phyloP scores from a whole-genome alignment of 2,329 filamentous ascomycete species.

The Hypomyces perniciosus region DNA sequence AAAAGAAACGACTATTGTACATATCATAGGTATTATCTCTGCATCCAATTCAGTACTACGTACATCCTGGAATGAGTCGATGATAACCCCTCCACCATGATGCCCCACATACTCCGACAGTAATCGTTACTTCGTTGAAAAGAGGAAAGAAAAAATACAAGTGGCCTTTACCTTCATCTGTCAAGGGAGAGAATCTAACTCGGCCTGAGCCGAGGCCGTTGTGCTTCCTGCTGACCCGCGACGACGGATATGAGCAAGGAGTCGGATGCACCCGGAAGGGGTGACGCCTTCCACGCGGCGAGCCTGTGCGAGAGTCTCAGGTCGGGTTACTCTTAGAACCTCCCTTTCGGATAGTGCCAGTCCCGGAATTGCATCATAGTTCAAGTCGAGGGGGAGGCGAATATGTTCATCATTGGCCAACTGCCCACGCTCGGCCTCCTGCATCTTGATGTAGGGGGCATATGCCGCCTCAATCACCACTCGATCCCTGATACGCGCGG shows the following conservation, averaged over 20 bases:
- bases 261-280: constrained; percentile 50
- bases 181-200: not conserved
- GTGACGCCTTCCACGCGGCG: constrained; percentile 76
- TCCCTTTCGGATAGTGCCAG: constrained; percentile 75
- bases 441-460: constrained; percentile 75
- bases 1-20: not conserved
- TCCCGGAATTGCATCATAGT: constrained; percentile 68
- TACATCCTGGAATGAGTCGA: not conserved
- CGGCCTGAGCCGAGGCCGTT: too few relatives aligned
- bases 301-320: constrained; percentile 85
- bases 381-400: constrained; percentile 63
- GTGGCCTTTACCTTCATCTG: not conserved
- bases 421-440: constrained; percentile 58
- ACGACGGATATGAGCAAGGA: constrained; percentile 57
- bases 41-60: not conserved
- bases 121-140: too few relatives aligned
- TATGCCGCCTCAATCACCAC: constrained; percentile 80
- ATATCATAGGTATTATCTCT: not conserved
- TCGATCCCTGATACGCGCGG: constrained; percentile 55
- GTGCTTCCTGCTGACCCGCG: constrained; percentile 2
- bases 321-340: constrained; percentile 62
- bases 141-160: too few relatives aligned
- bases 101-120: too few relatives aligned
- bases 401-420: constrained; percentile 74
- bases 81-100: too few relatives aligned